Conservation (phyloP, 148 eudicot genomes). For the Salicornia ramosissima region DNA sequence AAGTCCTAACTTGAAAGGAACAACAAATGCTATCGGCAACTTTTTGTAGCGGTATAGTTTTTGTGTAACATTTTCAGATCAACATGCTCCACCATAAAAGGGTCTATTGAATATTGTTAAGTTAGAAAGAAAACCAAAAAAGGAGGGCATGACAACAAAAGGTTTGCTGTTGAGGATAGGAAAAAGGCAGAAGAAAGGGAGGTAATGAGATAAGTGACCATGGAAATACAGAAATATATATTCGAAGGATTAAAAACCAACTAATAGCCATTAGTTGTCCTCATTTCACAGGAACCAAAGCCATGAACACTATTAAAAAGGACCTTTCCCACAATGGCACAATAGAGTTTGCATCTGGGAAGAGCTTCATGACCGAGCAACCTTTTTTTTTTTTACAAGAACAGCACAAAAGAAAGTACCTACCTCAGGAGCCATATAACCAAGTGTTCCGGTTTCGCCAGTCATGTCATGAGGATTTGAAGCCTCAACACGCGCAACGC, state of each 20-base stretch:
- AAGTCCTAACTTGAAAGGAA: neutral
- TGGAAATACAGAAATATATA: neutral
- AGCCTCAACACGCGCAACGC: slow-evolving; percentile 89
- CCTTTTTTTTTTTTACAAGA: neutral
- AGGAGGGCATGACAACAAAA: neutral
- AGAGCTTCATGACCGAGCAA: neutral
- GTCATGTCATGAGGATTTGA: slow-evolving; percentile 93
- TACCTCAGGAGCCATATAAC: slow-evolving; percentile 98
- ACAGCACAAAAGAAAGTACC: slow-evolving; percentile 3
- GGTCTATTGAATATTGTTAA: neutral
- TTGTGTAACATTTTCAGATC: too few relatives aligned
- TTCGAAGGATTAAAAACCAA: neutral
- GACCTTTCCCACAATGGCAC: too few relatives aligned
- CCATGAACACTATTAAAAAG: neutral
- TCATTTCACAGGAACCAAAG: neutral
- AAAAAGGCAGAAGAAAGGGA: neutral
- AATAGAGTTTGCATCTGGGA: neutral
- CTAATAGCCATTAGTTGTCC: neutral
- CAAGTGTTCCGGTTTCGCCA: slow-evolving; percentile 91
- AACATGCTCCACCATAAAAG: too few relatives aligned
- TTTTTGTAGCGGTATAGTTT: too few relatives aligned
- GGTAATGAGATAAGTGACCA: neutral
- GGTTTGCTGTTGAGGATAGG: neutral
- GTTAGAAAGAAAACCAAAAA: neutral
- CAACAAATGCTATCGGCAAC: neutral